phyloP scores from a whole-genome alignment of 1,139 yeast genomes.

The Sugiyamaella neomexicana region DNA sequence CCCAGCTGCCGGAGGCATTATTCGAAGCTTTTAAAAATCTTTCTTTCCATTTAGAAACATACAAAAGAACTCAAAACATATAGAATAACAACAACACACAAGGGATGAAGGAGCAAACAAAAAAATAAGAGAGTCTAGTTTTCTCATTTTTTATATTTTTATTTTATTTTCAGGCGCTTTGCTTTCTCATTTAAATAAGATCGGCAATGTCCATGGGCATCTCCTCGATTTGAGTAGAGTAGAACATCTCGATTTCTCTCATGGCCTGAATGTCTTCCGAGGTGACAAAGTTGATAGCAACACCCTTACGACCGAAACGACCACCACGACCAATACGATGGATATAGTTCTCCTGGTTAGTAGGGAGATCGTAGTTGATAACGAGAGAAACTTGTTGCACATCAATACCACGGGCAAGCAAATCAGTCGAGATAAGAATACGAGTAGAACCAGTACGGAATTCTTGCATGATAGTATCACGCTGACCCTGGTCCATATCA shows the following conservation, averaged over 20 bases:
- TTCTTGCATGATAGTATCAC: constrained; percentile 98
- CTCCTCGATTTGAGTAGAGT: constrained; percentile 97
- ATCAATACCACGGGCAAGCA: constrained; percentile 99
- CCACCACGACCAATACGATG: constrained; percentile 99
- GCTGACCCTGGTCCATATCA: constrained; percentile 93
- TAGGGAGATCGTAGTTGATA: constrained; percentile 96
- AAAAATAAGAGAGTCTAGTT: background rate
- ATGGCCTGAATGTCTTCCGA: constrained; percentile 86
- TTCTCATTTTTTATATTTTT: background rate
- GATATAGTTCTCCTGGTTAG: constrained; percentile 96
- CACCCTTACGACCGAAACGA: constrained; percentile 99
- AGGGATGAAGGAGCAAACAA: background rate
- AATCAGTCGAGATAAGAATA: constrained; percentile 93
- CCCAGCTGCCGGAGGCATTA: constrained; percentile 6
- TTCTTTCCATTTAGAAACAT: background rate
- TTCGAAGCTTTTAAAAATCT: background rate
- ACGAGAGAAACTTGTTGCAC: constrained; percentile 98
- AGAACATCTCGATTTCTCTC: constrained; percentile 97
- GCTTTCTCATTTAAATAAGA: constrained; percentile 22
- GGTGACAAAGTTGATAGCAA: constrained; percentile 97
- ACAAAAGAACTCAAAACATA: constrained; percentile 1
- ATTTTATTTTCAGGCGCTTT: background rate
- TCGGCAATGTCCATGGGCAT: constrained; percentile 83
- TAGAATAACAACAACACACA: background rate
- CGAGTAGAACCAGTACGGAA: constrained; percentile 98